These are phyloP conservation scores for Calonectria hongkongensis DNA, from an alignment of 2,329 filamentous ascomycete genomes.

Conservation along the genomic window DNA sequence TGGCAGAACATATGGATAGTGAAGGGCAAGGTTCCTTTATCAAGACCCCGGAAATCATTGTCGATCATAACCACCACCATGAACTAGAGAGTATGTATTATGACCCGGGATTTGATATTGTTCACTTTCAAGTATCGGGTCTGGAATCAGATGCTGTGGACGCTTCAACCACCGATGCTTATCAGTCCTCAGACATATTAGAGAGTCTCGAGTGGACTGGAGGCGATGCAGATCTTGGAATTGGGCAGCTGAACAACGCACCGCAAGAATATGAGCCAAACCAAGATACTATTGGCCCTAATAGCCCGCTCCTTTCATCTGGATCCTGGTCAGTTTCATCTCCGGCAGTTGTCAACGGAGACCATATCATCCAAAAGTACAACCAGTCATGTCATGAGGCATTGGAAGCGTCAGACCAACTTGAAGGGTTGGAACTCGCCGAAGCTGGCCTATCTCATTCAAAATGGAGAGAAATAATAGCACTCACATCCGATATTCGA, in stretches of 20 bases:
- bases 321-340: constrained; percentile 1
- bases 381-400: neutral
- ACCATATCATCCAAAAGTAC: constrained; percentile 1
- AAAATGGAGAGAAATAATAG: constrained; percentile 4
- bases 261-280: neutral
- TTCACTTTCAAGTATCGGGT: constrained; percentile 1
- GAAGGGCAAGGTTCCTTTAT: neutral
- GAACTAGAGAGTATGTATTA: constrained; percentile 16
- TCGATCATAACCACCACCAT: neutral
- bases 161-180: no score
- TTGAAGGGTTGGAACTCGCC: neutral
- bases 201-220: neutral
- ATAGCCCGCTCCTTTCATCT: neutral
- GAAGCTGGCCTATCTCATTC: neutral
- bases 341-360: neutral
- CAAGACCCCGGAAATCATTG: neutral
- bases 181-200: neutral
- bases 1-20: neutral
- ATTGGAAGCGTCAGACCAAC: neutral
- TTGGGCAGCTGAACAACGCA: neutral
- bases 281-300: neutral
- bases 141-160: neutral
- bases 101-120: neutral
- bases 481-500: constrained; percentile 9
- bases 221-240: neutral